Base-by-base conservation (phyloP, 2,329 filamentous ascomycete species). In the Fusarium scirpi region DNA sequence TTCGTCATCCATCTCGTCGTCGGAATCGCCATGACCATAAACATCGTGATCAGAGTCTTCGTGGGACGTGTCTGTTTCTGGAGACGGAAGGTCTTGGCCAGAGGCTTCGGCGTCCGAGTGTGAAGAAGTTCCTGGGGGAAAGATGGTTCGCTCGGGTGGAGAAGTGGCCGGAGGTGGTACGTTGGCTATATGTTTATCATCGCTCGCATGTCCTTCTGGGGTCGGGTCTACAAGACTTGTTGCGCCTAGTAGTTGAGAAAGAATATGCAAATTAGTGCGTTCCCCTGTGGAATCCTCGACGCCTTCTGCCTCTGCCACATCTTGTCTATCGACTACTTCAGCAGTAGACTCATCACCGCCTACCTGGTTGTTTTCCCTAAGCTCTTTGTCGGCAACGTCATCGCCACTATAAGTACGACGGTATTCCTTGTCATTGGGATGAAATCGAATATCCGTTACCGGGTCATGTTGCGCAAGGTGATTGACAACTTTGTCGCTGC, bases 1-100 rank as follows among this genome's bases (percentile, higher is more conserved):
- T 34, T 61, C 43, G 18, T 70, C 58, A 3, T 58, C 56, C 4
- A 45, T 32, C n/a, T 68, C 49, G 1, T 34, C 22, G 2, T 45
- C 46, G 3, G 53, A 58, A 18, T 15, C n/a, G 6, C 32, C 25
- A 5, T 48, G 12, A 8, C 11, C 24, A 29, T 29, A 16, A 24
- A 20, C 24, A 27, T 41, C 34, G 18, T 7, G 11, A n/a, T 41
- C 49, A 7, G 34, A 29, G 12, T 34, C 25, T 22, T 57, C 27
- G 8, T 41, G 34, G 11, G 29, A 20, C 11, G 27, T 8, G 6
- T 32, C 34, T 25, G 25, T 30, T 8, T 24, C 52, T 20, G 47
- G 48, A 44, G 48, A 66, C 34, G 18, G n/a, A 41, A 18, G 41
- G 13, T 53, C 34, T 25, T 53, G 49, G 18, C 20, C 18, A 10